Percentiles rank a stretch among this genome's conserved stretches.
Conservation (phyloP, 2,329 filamentous ascomycete species). For the Penicillium sp. region DNA sequence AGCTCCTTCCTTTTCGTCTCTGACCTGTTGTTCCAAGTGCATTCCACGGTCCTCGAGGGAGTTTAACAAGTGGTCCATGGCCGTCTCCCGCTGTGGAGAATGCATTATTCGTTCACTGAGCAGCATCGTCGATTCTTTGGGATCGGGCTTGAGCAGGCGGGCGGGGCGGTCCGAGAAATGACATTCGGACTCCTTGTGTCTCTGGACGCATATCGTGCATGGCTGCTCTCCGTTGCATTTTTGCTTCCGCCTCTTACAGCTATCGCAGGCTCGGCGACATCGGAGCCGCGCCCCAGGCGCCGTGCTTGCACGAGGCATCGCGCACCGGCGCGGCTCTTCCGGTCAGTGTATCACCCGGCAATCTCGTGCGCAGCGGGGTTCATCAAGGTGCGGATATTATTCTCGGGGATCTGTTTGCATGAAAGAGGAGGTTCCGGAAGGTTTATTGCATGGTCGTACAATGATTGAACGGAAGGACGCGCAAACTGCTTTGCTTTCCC, state of each 20-base stretch:
- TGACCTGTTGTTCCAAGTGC: slow-evolving; percentile 27
- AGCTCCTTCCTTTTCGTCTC: slow-evolving; percentile 33
- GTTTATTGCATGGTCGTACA: background rate
- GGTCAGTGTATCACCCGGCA: slow-evolving; percentile 6
- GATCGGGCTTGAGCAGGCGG: slow-evolving; percentile 31
- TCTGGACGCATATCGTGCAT: slow-evolving; percentile 50
- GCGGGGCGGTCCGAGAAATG: slow-evolving; percentile 40
- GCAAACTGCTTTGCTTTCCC: slow-evolving; percentile 15
- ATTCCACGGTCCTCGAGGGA: slow-evolving; percentile 33
- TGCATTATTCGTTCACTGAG: slow-evolving; percentile 32
- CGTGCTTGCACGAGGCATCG: slow-evolving; percentile 33
- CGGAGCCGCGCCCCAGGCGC: slow-evolving; percentile 32
- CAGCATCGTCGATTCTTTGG: slow-evolving; percentile 33
- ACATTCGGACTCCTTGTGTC: slow-evolving; percentile 43
- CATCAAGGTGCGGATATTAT: slow-evolving; percentile 5
- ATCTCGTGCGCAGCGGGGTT: background rate
- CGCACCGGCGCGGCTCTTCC: slow-evolving; percentile 9
- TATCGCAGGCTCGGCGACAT: slow-evolving; percentile 44
- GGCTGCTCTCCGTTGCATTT: slow-evolving; percentile 54
- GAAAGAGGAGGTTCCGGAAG: background rate
- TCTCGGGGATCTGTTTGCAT: background rate
- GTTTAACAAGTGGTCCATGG: slow-evolving; percentile 35
- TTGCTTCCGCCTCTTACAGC: slow-evolving; percentile 50
- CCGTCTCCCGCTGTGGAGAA: slow-evolving; percentile 33
- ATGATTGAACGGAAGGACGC: background rate